phyloP scores from a whole-genome alignment of 2,329 filamentous ascomycete genomes.

The Diplodia sapinea region DNA sequence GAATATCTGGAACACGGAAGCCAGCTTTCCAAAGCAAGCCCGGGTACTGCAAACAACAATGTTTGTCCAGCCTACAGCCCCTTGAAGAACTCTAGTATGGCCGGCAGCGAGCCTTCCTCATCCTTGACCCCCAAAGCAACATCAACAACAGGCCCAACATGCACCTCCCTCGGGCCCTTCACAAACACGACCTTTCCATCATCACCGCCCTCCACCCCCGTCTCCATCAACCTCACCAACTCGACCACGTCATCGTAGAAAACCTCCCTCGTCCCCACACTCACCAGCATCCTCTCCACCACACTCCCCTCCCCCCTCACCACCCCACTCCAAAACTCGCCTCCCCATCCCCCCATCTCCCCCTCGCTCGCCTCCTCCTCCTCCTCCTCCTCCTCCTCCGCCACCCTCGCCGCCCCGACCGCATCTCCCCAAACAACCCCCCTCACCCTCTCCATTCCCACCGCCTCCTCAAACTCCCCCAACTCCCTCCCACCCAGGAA shows the following conservation, averaged over 20 bases:
- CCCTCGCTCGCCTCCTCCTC: no score
- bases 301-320: constrained; percentile 2
- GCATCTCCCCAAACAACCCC: constrained; percentile 13
- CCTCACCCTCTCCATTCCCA: neutral
- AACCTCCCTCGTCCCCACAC: constrained; percentile 21
- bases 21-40: neutral
- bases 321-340: constrained; percentile 10
- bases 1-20: neutral
- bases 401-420: constrained; percentile 5
- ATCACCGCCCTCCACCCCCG: neutral
- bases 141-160: constrained; percentile 15
- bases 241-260: constrained; percentile 13
- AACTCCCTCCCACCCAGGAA: neutral
- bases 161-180: constrained; percentile 10
- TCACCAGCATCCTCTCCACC: constrained; percentile 10
- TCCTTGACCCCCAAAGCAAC: constrained; percentile 6
- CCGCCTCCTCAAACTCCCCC: neutral
- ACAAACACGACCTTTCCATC: constrained; percentile 6
- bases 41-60: neutral
- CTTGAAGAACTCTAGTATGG: constrained; percentile 2
- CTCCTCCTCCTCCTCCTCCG: neutral
- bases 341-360: neutral
- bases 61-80: neutral
- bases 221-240: constrained; percentile 11
- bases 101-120: neutral